phyloP scores from a whole-genome alignment of 2,329 filamentous ascomycete species.

The Coniochaeta prunicola region DNA sequence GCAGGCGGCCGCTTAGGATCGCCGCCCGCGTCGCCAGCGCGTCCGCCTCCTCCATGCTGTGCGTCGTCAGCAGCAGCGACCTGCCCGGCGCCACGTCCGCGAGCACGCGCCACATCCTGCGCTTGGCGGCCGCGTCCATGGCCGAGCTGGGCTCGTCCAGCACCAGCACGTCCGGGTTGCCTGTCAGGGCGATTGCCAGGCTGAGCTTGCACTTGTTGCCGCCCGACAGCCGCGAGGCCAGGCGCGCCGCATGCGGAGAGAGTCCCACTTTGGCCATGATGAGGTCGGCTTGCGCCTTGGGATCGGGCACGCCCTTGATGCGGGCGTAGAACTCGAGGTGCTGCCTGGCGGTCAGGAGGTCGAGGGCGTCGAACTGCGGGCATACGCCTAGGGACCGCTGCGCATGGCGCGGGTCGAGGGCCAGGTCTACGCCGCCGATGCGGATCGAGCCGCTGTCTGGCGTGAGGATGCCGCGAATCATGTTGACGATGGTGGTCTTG shows the following conservation, averaged over 20 bases:
- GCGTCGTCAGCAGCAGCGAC: constrained; percentile 65
- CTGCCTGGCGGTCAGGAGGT: constrained; percentile 66
- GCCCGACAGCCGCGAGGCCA: constrained; percentile 62
- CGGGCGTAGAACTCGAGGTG: constrained; percentile 68
- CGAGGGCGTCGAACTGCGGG: constrained; percentile 66
- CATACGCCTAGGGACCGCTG: constrained; percentile 57
- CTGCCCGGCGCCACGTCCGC: constrained; percentile 57
- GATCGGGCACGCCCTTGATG: constrained; percentile 57
- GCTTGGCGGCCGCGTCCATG: constrained; percentile 67
- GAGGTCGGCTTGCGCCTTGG: constrained; percentile 55
- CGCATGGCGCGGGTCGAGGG: constrained; percentile 54
- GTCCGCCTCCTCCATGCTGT: constrained; percentile 77
- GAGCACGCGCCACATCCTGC: constrained; percentile 70
- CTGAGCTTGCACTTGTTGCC: constrained; percentile 73
- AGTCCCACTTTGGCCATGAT: constrained; percentile 63
- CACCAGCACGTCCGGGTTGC: constrained; percentile 65
- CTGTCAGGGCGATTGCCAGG: constrained; percentile 67
- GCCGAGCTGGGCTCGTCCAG: constrained; percentile 69
- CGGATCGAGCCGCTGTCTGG: constrained; percentile 60
- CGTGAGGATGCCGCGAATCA: constrained; percentile 66
- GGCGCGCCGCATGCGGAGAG: constrained; percentile 49
- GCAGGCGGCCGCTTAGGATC: constrained; percentile 39
- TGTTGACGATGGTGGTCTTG: constrained; percentile 64
- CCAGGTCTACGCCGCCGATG: constrained; percentile 59
- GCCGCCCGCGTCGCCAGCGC: constrained; percentile 63